phyloP scores from a whole-genome alignment of 768 basidiomycete genomes.

The Suillus ampliporus region DNA sequence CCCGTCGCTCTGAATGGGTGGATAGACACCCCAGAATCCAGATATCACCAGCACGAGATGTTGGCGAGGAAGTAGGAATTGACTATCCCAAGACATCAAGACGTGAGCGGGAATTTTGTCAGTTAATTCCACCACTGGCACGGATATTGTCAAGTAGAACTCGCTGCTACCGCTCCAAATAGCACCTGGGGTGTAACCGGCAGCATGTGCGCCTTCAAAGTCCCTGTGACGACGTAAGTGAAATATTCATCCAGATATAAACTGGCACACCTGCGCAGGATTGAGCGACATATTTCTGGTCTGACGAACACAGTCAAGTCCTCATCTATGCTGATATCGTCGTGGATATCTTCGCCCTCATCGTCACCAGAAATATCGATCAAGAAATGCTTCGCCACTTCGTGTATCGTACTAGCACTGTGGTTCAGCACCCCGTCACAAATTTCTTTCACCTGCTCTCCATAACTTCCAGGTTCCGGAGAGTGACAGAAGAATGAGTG shows the following conservation, averaged over 20 bases:
- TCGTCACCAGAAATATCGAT: conserved; percentile 33
- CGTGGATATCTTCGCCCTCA: conserved; percentile 42
- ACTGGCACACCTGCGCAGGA: conserved; percentile 8
- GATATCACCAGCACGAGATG: conserved; percentile 71
- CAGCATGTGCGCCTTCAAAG: conserved; percentile 62
- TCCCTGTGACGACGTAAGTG: conserved; percentile 43
- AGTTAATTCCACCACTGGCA: conserved; percentile 59
- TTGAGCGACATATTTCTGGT: not conserved
- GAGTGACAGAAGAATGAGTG: conserved; percentile 65
- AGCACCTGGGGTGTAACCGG: conserved; percentile 64
- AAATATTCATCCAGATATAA: conserved; percentile 7
- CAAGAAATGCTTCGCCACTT: conserved; percentile 51
- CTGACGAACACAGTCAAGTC: not conserved
- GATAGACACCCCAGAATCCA: conserved; percentile 58
- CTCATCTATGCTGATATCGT: conserved; percentile 30
- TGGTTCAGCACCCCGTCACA: conserved; percentile 51
- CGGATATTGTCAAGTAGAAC: conserved; percentile 59
- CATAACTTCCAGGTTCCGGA: conserved; percentile 46
- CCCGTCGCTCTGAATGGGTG: conserved; percentile 53
- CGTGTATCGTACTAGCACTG: conserved; percentile 48
- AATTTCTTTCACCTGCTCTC: conserved; percentile 45
- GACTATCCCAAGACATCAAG: conserved; percentile 76
- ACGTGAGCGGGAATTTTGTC: conserved; percentile 64
- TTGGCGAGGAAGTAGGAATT: conserved; percentile 58
- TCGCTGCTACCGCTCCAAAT: conserved; percentile 56